phyloP scores from a whole-genome alignment of 1,139 yeast genomes.

The Zygoascus sp. region DNA sequence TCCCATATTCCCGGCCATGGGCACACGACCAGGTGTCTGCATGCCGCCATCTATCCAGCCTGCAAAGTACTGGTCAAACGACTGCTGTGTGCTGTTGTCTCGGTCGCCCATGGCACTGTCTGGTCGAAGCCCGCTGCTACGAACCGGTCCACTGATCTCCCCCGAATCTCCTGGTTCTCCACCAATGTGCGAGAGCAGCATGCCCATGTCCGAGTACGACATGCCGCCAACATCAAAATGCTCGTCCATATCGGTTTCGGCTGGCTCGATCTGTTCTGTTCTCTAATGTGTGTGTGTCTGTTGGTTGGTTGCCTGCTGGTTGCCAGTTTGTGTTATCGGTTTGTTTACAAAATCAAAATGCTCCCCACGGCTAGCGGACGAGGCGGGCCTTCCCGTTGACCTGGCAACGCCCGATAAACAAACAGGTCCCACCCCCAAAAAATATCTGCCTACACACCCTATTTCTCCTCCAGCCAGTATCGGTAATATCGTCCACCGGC shows the following conservation, averaged over 20 bases:
- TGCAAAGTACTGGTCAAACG: slow-evolving; percentile 2
- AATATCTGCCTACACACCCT: too few species aligned
- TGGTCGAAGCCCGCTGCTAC: too few species aligned
- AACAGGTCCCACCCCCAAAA: neutral
- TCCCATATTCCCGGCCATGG: neutral
- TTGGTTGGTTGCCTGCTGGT: too few species aligned
- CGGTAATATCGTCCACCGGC: too few species aligned
- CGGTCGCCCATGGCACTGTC: neutral
- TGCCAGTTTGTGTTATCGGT: neutral
- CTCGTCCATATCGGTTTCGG: slow-evolving; percentile 4
- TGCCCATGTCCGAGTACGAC: slow-evolving; percentile 10
- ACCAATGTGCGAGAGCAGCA: slow-evolving; percentile 2
- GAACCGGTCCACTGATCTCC: neutral
- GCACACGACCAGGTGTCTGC: neutral
- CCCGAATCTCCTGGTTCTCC: neutral
- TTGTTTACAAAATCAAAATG: slow-evolving; percentile 7
- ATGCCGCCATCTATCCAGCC: slow-evolving; percentile 6
- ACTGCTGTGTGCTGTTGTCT: neutral
- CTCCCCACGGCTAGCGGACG: neutral
- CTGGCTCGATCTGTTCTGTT: neutral
- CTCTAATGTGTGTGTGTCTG: neutral
- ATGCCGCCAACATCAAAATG: slow-evolving; percentile 9
- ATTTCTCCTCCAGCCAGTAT: too few species aligned
- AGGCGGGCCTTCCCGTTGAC: slow-evolving; percentile 1
- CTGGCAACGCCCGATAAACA: slow-evolving; percentile 8